A percentile compares a stretch with the other conserved stretches of the same genome.
Conservation (phyloP, 2,329 filamentous ascomycete genomes). For the Penicillium sp. region DNA sequence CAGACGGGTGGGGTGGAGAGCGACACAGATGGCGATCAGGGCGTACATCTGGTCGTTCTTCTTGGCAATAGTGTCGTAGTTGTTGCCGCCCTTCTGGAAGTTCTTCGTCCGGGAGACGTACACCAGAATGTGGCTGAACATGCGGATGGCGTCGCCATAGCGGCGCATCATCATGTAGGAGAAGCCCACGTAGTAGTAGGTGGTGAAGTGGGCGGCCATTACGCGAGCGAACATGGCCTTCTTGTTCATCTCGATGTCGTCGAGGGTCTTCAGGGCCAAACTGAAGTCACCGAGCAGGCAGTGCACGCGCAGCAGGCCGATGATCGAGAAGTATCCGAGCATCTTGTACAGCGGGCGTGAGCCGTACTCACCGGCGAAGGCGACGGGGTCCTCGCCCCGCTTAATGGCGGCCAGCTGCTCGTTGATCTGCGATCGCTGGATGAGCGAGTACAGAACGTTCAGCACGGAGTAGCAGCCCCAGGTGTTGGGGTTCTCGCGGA, state of each 20-base stretch:
- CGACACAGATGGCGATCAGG: conserved; percentile 96
- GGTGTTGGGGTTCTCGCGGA: conserved; percentile 96
- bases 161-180: conserved; percentile 99
- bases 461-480: conserved; percentile 99
- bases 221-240: conserved; percentile 99
- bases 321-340: conserved; percentile 99
- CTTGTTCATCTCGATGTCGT: conserved; percentile 99
- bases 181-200: conserved; percentile 99
- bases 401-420: conserved; percentile 96
- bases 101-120: conserved; percentile 99
- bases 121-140: conserved; percentile 99
- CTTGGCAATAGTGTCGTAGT: conserved; percentile 97
- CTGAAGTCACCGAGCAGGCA: conserved; percentile 96
- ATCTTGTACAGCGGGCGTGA: conserved; percentile 93
- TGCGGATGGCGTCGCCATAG: conserved; percentile 98
- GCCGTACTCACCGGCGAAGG: conserved; percentile 92
- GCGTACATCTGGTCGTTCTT: conserved; percentile 99
- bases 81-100: conserved; percentile 93
- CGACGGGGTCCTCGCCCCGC: conserved; percentile 82
- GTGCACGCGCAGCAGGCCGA: conserved; percentile 93
- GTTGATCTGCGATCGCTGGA: conserved; percentile 96
- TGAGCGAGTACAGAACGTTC: conserved; percentile 98
- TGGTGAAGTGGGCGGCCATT: conserved; percentile 99
- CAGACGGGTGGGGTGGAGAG: conserved; percentile 93
- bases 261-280: conserved; percentile 95